These are phyloP conservation scores for Mortierella sp. DNA, from an alignment of 371 early-diverging fungal species.

Conservation along the genomic window DNA sequence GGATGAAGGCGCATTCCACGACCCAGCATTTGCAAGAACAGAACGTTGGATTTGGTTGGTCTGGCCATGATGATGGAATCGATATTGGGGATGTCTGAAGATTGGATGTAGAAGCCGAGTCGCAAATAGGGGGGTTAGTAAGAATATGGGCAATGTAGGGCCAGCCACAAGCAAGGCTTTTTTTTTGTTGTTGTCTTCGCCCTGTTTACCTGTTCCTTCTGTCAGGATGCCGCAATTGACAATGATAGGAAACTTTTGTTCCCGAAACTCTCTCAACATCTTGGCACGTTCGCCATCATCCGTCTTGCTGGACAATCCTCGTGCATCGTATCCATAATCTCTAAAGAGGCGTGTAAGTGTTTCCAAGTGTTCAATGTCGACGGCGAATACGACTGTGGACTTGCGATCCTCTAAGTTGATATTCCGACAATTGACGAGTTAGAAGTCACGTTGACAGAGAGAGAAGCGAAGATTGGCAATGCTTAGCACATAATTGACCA, in stretches of 20 bases:
- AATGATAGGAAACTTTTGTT: conserved; percentile 78
- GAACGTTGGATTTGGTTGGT: conserved; percentile 82
- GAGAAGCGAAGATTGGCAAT: too few species aligned
- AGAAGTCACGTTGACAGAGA: background rate
- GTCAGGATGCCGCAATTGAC: conserved; percentile 89
- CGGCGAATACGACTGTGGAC: conserved; percentile 90
- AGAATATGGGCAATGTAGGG: background rate
- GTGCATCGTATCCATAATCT: conserved; percentile 67
- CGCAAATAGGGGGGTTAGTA: background rate
- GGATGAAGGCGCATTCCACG: conserved; percentile 82
- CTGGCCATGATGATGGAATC: conserved; percentile 91
- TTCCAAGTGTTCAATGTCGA: conserved; percentile 80
- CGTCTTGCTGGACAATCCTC: conserved; percentile 74
- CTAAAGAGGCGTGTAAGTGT: conserved; percentile 69
- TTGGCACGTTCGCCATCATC: conserved; percentile 60
- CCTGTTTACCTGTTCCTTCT: conserved; percentile 73
- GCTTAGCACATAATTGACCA: too few species aligned
- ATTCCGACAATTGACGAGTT: background rate
- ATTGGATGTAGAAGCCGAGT: background rate
- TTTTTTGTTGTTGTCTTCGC: too few species aligned
- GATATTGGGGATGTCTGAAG: conserved; percentile 85
- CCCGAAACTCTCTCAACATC: conserved; percentile 69
- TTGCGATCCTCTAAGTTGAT: conserved; percentile 53
- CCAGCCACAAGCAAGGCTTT: too few species aligned
- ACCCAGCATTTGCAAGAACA: conserved; percentile 97